phyloP scores from a whole-genome alignment of 495 filamentous ascomycete genomes.

The Penicillium paxilli region DNA sequence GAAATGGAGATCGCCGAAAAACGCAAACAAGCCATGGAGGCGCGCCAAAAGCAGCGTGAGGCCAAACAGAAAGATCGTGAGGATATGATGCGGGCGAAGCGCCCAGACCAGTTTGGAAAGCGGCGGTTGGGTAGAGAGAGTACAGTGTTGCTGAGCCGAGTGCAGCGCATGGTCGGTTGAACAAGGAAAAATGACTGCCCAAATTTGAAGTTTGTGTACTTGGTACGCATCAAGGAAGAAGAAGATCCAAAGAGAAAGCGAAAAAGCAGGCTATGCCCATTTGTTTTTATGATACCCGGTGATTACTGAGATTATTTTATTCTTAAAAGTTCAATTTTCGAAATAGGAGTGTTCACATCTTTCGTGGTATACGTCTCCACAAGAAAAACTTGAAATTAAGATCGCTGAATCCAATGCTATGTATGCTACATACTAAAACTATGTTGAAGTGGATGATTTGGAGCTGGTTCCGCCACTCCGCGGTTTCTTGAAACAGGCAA shows the following conservation, averaged over 20 bases:
- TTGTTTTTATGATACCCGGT: conserved; percentile 28
- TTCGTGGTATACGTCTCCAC: neutral
- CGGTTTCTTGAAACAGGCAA: conserved; percentile 71
- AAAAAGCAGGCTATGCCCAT: conserved; percentile 3
- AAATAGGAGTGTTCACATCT: conserved; percentile 7
- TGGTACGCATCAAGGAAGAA: neutral
- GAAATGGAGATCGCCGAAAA: conserved; percentile 70
- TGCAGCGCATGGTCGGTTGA: conserved; percentile 67
- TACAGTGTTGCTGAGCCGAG: conserved; percentile 75
- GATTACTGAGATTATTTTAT: conserved; percentile 7
- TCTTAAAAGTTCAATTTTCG: too few relatives aligned
- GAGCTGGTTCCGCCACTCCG: conserved; percentile 22
- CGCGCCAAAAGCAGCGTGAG: conserved; percentile 55
- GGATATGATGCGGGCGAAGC: conserved; percentile 74
- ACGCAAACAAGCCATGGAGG: conserved; percentile 64
- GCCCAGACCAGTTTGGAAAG: conserved; percentile 75
- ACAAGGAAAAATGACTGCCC: neutral
- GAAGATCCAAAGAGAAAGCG: neutral
- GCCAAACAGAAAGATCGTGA: conserved; percentile 62
- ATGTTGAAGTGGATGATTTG: conserved; percentile 14
- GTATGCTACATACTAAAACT: too few relatives aligned
- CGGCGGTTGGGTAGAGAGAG: conserved; percentile 84
- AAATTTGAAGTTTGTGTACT: neutral
- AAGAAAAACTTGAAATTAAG: neutral
- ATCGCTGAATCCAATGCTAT: conserved; percentile 6